Conservation (phyloP, 441 rosid genomes). For the Erodium moschatum region DNA sequence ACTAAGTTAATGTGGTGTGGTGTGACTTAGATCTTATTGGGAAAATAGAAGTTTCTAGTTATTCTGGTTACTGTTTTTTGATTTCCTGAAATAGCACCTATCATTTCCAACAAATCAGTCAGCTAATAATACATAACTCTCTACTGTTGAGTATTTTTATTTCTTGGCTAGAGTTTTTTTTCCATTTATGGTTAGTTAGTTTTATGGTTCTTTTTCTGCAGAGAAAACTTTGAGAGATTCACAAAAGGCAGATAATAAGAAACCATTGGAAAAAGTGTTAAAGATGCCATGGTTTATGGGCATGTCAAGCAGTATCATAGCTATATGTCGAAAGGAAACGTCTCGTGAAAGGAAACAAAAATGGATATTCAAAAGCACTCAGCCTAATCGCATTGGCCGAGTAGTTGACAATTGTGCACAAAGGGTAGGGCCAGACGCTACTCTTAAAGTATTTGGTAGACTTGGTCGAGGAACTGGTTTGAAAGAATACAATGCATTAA, state of each 20-base stretch:
- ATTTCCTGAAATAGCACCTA: neutral
- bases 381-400: conserved; percentile 28
- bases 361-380: conserved; percentile 33
- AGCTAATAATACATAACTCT: neutral
- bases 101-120: too few species aligned
- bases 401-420: conserved; percentile 34
- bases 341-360: conserved; percentile 55
- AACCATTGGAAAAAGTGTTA: conserved; percentile 20
- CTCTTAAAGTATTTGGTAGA: conserved; percentile 40
- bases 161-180: neutral
- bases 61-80: neutral
- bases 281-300: conserved; percentile 35
- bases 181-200: neutral
- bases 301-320: conserved; percentile 15
- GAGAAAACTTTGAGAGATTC: conserved; percentile 17
- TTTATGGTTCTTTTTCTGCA: conserved; percentile 14
- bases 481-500: conserved; percentile 50
- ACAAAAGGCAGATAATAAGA: conserved; percentile 9
- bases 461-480: conserved; percentile 57
- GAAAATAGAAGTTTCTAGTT: neutral
- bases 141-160: neutral
- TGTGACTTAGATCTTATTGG: neutral
- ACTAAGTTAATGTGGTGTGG: neutral
- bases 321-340: conserved; percentile 34
- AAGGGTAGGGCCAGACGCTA: conserved; percentile 45